Evolutionary conservation across 164 flowering plant species (phyloP).

Genomic region (Warburgia ugandensis): DNA sequence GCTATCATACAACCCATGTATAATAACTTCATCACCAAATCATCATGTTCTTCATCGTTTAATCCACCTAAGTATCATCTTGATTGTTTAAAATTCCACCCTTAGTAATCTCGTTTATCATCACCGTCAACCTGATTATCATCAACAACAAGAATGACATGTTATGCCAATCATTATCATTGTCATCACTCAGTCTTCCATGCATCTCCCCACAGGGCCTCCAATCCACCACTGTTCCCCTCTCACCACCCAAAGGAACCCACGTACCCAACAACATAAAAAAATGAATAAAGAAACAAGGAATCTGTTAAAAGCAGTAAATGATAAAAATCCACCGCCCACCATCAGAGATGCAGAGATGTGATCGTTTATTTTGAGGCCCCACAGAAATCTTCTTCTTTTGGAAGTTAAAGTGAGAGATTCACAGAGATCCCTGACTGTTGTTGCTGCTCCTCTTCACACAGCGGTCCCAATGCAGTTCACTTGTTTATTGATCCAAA

Average conservation of each 20-base stretch:
- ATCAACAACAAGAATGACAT: background rate
- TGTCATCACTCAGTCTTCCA: background rate
- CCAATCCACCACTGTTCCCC: background rate
- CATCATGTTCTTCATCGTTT: too few relatives aligned
- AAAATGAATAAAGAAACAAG: background rate
- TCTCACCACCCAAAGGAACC: background rate
- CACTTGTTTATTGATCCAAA: conserved; percentile 1
- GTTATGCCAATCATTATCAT: background rate
- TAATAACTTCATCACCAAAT: too few relatives aligned
- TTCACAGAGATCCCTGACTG: conserved; percentile 2
- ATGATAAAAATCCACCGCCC: background rate
- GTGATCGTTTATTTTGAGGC: background rate
- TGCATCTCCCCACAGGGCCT: background rate
- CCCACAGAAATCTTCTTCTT: conserved; percentile 4
- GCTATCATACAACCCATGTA: too few relatives aligned
- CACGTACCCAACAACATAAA: too few relatives aligned
- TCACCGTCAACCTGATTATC: too few relatives aligned
- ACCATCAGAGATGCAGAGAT: background rate
- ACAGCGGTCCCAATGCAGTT: conserved; percentile 3
- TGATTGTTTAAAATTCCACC: too few relatives aligned
- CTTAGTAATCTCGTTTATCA: too few relatives aligned
- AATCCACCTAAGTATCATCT: too few relatives aligned
- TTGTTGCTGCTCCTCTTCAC: background rate
- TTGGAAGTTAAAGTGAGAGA: background rate
- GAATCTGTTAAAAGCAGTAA: background rate